Evolutionary conservation across 352 stramenopile genomes (phyloP), one percentile per base, ranked within the genome.

Genomic region (Globisporangium nagaii): DNA sequence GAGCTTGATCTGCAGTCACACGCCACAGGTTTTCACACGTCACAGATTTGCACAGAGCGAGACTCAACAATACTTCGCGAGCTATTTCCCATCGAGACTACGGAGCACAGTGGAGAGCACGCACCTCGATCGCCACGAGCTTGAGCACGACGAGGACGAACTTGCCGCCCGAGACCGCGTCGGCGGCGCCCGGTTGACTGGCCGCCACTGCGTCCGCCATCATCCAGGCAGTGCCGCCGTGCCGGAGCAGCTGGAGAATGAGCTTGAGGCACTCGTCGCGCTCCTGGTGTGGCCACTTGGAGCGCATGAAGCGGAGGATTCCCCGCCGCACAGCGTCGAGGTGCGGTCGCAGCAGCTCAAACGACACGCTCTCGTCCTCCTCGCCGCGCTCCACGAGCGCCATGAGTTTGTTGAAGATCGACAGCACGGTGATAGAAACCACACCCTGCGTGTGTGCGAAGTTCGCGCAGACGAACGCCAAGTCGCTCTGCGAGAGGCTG

Each of bases 1-100:
- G 25, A 95, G 63, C 42, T 95, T 95, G 56, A 88, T 87, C 79
- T 90, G 47, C 12, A n/a, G n/a, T n/a, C n/a, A n/a, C n/a, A 39
- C 17, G n/a, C 30, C 13, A 48, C 19, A 41, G 8, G 5, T 2
- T 15, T 25, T 25, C 19, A 43, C 37, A 43, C 13, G 7, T 9
- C 5, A 6, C 19, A 6, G 32, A 36, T 41, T 41, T 25, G 37
- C 19, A n/a, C n/a, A n/a, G n/a, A n/a, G n/a, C n/a, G n/a, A n/a
- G n/a, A n/a, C n/a, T n/a, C n/a, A n/a, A n/a, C n/a, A n/a, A n/a
- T n/a, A n/a, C n/a, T n/a, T n/a, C n/a, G n/a, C n/a, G n/a, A n/a
- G n/a, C n/a, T n/a, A n/a, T n/a, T n/a, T n/a, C n/a, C n/a, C n/a
- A n/a, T n/a, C n/a, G n/a, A n/a, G n/a, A n/a, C n/a, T n/a, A n/a